A percentile compares a stretch with the other conserved stretches of the same genome.
Evolutionary conservation across 352 stramenopile genomes (phyloP).

Genomic region (Phytophthora podocarpi): DNA sequence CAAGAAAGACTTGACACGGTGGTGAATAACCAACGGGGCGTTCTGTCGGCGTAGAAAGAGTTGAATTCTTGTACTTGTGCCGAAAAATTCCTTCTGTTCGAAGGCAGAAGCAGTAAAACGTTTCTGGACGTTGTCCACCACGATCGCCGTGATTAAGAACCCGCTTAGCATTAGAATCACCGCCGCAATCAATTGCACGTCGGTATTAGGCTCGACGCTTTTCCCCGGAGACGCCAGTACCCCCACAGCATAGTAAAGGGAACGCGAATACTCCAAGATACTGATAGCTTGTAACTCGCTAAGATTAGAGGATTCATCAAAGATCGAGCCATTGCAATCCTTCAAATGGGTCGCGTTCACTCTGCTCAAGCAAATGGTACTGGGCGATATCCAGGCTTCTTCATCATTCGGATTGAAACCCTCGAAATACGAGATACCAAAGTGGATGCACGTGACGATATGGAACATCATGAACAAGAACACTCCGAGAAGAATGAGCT

Average conservation of each 20-base stretch:
- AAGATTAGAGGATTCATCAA: slow-evolving; percentile 11
- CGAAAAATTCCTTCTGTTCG: slow-evolving; percentile 68
- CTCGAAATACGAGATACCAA: slow-evolving; percentile 40
- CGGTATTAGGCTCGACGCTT: slow-evolving; percentile 47
- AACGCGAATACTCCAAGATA: slow-evolving; percentile 40
- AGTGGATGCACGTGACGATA: slow-evolving; percentile 51
- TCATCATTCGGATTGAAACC: slow-evolving; percentile 39
- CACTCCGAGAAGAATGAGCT: slow-evolving; percentile 46
- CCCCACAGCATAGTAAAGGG: slow-evolving; percentile 48
- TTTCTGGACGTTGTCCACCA: slow-evolving; percentile 61
- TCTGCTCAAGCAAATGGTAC: slow-evolving; percentile 24
- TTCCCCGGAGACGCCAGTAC: slow-evolving; percentile 48
- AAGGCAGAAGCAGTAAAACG: slow-evolving; percentile 56
- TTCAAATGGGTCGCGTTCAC: slow-evolving; percentile 27
- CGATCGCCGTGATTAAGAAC: slow-evolving; percentile 46
- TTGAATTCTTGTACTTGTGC: slow-evolving; percentile 53
- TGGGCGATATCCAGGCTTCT: slow-evolving; percentile 39
- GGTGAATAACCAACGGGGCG: slow-evolving; percentile 46
- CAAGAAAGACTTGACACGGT: slow-evolving; percentile 63
- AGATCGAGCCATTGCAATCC: slow-evolving; percentile 8
- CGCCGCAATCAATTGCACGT: slow-evolving; percentile 40
- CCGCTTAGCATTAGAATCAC: slow-evolving; percentile 55
- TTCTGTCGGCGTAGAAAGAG: slow-evolving; percentile 60
- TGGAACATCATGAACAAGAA: slow-evolving; percentile 62
- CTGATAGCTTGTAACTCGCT: slow-evolving; percentile 15